Conservation (phyloP, 2,329 filamentous ascomycete species). For the Capronia americana region DNA sequence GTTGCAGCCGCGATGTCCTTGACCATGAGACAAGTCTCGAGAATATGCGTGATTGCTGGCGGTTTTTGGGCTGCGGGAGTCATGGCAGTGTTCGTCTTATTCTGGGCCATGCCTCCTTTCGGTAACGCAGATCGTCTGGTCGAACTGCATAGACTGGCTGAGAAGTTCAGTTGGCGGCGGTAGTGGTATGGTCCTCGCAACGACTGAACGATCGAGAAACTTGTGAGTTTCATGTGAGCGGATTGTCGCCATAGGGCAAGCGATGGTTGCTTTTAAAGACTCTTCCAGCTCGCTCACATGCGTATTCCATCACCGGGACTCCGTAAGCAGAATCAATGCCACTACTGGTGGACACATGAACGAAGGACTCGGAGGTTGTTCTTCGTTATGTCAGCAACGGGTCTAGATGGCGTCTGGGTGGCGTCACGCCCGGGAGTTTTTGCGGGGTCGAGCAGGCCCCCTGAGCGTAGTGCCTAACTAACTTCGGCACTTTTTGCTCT, state of each 20-base stretch:
- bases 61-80: conserved; percentile 23
- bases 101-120: not conserved
- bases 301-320: not conserved
- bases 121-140: not conserved
- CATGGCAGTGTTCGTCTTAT: not conserved
- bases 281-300: not conserved
- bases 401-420: not conserved
- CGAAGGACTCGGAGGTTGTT: not conserved
- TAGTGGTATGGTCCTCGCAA: not conserved
- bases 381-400: not conserved
- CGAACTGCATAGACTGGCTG: not conserved
- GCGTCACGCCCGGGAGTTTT: not conserved
- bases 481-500: too few species aligned
- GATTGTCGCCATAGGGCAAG: not conserved
- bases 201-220: not conserved
- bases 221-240: not conserved
- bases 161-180: not conserved
- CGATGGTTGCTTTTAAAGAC: not conserved
- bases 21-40: conserved; percentile 44
- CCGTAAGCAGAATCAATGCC: not conserved
- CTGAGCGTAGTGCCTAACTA: too few species aligned
- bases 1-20: conserved; percentile 38
- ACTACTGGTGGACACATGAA: not conserved
- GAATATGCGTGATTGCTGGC: conserved; percentile 40
- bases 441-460: not conserved